phyloP scores from a whole-genome alignment of 2,329 filamentous ascomycete genomes.

The Pezicula radicicola region DNA sequence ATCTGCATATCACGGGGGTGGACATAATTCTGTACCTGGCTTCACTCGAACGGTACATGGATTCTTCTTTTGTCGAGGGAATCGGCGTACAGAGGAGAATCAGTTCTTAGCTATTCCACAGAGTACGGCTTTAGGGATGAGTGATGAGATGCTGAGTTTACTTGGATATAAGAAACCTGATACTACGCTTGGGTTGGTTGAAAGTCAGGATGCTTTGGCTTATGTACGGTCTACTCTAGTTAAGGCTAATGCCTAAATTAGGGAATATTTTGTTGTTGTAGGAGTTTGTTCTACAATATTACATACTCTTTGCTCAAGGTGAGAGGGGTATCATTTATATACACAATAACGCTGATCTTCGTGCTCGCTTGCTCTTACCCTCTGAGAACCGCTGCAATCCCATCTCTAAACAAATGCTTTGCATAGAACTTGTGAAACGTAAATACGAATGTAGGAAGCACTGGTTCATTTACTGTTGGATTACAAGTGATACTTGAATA shows the following conservation, averaged over 20 bases:
- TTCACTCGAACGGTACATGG: constrained; percentile 26
- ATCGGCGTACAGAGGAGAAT: constrained; percentile 30
- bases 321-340: too few relatives aligned
- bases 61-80: constrained; percentile 29
- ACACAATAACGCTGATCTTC: too few relatives aligned
- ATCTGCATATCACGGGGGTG: constrained; percentile 30
- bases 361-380: background rate
- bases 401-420: constrained; percentile 10
- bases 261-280: background rate
- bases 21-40: constrained; percentile 24
- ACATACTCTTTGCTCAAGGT: too few relatives aligned
- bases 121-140: constrained; percentile 29
- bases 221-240: background rate
- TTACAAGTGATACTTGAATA: constrained; percentile 9
- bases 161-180: constrained; percentile 32
- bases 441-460: background rate
- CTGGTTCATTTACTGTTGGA: constrained; percentile 2
- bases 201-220: constrained; percentile 13
- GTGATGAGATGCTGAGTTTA: constrained; percentile 27
- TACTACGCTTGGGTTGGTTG: constrained; percentile 29
- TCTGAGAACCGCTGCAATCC: constrained; percentile 3
- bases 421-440: constrained; percentile 9
- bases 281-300: too few relatives aligned
- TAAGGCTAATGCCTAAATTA: background rate
- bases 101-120: constrained; percentile 30